Evolutionary conservation across 2,329 filamentous ascomycete species (phyloP).

Genomic region (Metarhizium guizhouense): DNA sequence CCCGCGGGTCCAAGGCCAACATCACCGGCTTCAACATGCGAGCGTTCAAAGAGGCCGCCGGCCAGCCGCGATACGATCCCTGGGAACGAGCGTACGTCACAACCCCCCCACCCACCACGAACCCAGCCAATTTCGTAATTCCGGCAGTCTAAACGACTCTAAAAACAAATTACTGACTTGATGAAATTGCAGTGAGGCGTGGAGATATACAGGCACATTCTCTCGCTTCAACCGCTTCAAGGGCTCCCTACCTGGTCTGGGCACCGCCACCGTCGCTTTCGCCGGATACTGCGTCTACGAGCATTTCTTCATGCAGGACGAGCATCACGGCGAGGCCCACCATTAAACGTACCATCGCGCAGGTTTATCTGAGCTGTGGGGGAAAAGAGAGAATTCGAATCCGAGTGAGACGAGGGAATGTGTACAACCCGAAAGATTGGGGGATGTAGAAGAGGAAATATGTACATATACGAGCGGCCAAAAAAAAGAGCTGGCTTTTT

Average conservation of each 20-base stretch:
- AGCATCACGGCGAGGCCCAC: slow-evolving; percentile 47
- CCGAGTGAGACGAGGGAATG: neutral
- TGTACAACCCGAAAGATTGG: neutral
- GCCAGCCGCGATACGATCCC: slow-evolving; percentile 53
- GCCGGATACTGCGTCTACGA: slow-evolving; percentile 84
- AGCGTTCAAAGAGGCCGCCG: slow-evolving; percentile 66
- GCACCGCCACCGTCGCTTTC: slow-evolving; percentile 88
- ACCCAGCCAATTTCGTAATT: too few species aligned
- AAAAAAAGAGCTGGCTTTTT: neutral
- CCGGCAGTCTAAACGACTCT: neutral
- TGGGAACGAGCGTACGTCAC: slow-evolving; percentile 54
- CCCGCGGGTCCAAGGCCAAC: slow-evolving; percentile 53
- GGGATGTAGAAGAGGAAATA: neutral
- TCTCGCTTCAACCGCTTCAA: slow-evolving; percentile 84
- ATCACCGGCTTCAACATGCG: slow-evolving; percentile 88
- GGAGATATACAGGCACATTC: slow-evolving; percentile 88
- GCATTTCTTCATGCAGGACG: slow-evolving; percentile 73
- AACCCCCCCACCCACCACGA: neutral
- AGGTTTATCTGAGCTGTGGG: neutral
- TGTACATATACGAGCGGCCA: slow-evolving; percentile 3
- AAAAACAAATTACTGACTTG: slow-evolving; percentile 7
- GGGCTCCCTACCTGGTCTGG: slow-evolving; percentile 77
- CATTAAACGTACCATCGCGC: slow-evolving; percentile 12
- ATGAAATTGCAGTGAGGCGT: slow-evolving; percentile 62
- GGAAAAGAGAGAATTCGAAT: neutral